Evolutionary conservation across 129 eudicot species (phyloP).

Genomic region (Glebionis coronaria): DNA sequence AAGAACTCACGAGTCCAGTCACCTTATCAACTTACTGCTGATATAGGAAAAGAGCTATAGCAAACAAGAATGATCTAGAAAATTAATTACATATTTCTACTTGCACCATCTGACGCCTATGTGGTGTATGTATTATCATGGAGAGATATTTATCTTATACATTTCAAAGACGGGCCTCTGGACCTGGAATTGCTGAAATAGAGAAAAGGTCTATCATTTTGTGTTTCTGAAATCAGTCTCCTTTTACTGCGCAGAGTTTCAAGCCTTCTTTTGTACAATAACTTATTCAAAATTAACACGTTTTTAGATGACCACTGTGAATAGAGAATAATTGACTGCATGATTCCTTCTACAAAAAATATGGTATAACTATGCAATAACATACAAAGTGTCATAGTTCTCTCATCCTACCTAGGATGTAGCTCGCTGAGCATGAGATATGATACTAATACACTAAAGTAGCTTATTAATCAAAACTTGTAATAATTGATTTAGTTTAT

Average conservation of each 20-base stretch:
- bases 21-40: not conserved
- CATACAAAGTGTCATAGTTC: too few relatives aligned
- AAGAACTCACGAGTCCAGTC: not conserved
- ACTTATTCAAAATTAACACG: not conserved
- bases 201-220: not conserved
- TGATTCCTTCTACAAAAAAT: not conserved
- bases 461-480: conserved; percentile 1
- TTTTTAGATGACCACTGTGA: not conserved
- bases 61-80: conserved; percentile 3
- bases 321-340: not conserved
- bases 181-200: not conserved
- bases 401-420: not conserved
- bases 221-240: not conserved
- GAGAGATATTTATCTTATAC: not conserved
- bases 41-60: not conserved
- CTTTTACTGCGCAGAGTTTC: not conserved
- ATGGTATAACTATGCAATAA: not conserved
- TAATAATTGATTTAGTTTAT: not conserved
- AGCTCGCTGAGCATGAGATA: not conserved
- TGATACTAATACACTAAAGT: not conserved
- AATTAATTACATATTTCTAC: not conserved
- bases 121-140: not conserved
- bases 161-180: not conserved
- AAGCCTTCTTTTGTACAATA: not conserved
- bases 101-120: not conserved